Conservation (phyloP, 768 basidiomycete genomes). For the Termitomyces sp. region DNA sequence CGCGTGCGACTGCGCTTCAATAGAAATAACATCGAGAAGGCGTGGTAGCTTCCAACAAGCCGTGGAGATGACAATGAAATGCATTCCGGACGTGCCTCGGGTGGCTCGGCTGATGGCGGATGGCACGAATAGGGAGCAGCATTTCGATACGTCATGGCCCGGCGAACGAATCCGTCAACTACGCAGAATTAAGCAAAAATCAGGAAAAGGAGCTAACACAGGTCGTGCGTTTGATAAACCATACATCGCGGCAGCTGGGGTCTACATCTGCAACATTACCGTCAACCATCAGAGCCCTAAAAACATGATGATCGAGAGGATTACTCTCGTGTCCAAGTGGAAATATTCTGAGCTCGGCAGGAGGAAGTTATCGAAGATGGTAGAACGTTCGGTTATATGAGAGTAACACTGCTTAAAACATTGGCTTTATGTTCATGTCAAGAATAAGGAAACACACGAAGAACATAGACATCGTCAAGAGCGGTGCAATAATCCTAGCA, state of each 20-base stretch:
- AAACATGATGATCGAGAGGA: background rate
- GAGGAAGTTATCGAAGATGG: too few species aligned
- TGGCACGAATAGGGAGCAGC: background rate
- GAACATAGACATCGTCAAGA: background rate
- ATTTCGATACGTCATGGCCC: background rate
- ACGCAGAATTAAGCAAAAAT: background rate
- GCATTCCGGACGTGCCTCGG: background rate
- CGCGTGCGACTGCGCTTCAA: background rate
- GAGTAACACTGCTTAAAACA: background rate
- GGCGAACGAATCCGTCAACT: background rate
- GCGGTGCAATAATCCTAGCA: background rate
- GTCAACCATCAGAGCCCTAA: background rate
- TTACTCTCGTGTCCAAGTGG: background rate
- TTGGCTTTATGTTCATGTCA: background rate
- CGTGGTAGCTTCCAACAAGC: background rate
- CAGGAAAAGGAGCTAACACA: background rate
- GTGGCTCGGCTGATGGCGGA: background rate
- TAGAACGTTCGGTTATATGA: background rate
- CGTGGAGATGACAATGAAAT: background rate
- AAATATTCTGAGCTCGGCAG: background rate
- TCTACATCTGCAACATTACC: background rate
- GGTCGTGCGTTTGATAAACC: background rate
- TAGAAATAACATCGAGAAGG: constrained; percentile 1
- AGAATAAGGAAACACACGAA: background rate
- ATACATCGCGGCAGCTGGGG: background rate